Evolutionary conservation across 306 rosid species (phyloP).

Genomic region (Quercus suber): DNA sequence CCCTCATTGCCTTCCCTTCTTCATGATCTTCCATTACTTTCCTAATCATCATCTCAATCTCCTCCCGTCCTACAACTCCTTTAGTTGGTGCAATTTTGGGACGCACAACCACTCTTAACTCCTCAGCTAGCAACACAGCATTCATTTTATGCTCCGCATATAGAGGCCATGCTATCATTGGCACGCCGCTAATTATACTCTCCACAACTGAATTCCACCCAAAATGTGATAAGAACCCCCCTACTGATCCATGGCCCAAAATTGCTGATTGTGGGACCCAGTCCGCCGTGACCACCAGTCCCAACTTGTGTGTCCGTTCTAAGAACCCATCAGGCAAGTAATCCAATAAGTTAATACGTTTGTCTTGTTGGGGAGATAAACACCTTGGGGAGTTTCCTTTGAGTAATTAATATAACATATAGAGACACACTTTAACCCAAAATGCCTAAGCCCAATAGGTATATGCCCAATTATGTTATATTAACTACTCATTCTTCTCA

Average conservation of each 20-base stretch:
- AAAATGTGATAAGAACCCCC: not conserved
- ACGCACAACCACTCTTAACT: not conserved
- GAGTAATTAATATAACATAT: no score
- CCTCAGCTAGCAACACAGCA: not conserved
- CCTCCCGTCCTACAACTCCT: not conserved
- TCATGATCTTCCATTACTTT: not conserved
- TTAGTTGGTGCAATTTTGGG: not conserved
- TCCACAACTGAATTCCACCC: not conserved
- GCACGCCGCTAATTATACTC: not conserved
- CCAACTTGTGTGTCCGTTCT: not conserved
- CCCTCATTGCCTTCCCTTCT: not conserved
- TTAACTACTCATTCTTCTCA: no score
- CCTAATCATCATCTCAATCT: not conserved
- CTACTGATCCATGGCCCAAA: not conserved
- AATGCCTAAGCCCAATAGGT: no score
- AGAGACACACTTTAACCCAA: no score
- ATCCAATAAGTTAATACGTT: not conserved
- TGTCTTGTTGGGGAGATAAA: no score
- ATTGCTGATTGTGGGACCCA: not conserved
- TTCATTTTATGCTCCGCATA: conserved; percentile 1
- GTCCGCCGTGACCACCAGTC: not conserved
- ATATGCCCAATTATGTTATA: no score
- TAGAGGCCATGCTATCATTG: not conserved
- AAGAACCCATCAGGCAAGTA: conserved; percentile 2
- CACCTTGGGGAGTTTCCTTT: no score